Evolutionary conservation across 1,284 basidiomycete species (phyloP), one percentile per base, ranked within the genome.

Genomic region (Salmacisia buchloeana): DNA sequence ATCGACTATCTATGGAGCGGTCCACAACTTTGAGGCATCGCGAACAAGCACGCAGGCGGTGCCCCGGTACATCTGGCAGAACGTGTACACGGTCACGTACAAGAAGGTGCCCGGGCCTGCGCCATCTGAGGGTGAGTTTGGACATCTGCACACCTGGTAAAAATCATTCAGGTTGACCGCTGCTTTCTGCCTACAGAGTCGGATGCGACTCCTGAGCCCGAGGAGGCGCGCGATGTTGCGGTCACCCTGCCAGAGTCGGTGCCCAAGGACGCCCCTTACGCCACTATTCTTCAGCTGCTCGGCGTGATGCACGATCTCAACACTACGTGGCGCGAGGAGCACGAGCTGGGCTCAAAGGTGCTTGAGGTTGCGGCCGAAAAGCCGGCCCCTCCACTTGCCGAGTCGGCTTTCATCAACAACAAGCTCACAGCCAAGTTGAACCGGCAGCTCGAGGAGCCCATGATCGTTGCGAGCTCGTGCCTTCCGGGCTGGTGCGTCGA

Each of bases 391-490:
- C 29, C 49, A 31, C 49, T 54, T 9, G 29, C 27, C 10, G 91
- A 93, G 66, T 86, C 88, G 1, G 86, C 90, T 0, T 98, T 98
- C 77, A 87, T 98, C 70, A 99, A 98, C 81, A 97, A 97, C 83
- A 97, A 98, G 82, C 83, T 99, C 52, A 94, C 93, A 0, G 96
- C 96, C 25, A 98, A 99, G 81, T 85, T 99, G 38, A 94, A 92
- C n/a, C 86, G 96, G 41, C 96, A 98, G 80, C 81, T 99, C 38
- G 94, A 98, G 74, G 96, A 99, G 80, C 92, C 92, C 0, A 96
- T 98, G 91, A 94, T 99, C 69, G 90, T 98, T 41, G 96, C 94
- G 0, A 94, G 94, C 72, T 90, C 90, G 43, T 97, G 94, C 81
- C 83, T 98, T 12, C 96, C 96, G 1, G 92, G 92, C 69, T 99